Base-by-base conservation (phyloP, 352 stramenopile genomes). In the Globisporangium emineosum region DNA sequence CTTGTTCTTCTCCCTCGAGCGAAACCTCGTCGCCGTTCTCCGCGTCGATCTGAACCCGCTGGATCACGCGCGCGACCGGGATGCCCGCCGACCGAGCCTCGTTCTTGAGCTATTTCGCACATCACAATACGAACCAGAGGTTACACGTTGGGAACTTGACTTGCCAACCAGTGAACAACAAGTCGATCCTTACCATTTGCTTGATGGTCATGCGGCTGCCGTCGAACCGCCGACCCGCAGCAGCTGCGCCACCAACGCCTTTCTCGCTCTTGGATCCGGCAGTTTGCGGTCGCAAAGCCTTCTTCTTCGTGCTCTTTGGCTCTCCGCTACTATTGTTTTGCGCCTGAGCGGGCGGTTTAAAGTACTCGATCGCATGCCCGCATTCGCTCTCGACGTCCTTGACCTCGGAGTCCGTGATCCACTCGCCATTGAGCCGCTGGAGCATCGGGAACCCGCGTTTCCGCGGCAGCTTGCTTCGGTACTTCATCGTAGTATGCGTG, bases 151-250 rank as follows among this genome's bases (percentile, higher is more conserved):
- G 43, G 43, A 27, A 51, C 25, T 3, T 43, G 52, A 9, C 30
- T 29, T 13, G 17, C 1, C 37, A 21, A 45, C 13, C 15, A n/a
- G 52, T 57, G 29, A 43, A 3, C 19, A 51, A 15, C 35, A 43
- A 17, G 19, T 45, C 15, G 5, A n/a, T 51, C n/a, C 17, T 37
- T 69, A 81, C 76, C 61, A 88, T 72, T 70, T 91, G 72, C 63
- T 76, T 83, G 37, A 82, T 68, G 1, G 82, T 91, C 79, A 89
- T 86, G 37, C 79, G 76, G 55, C 76, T 89, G 21, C 82, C 82
- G 42, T 91, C 82, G 42, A 85, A 85, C 13, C 69, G 64, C 2
- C 74, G 69, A 35, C 70, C 35, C 21, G 58, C 17, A 29, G 64
- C 13, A 25, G 58, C 27, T 35, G 64, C 13, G 5, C 19, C 32